Base-by-base conservation (phyloP, 352 stramenopile species). In the Pythium oligandrum region DNA sequence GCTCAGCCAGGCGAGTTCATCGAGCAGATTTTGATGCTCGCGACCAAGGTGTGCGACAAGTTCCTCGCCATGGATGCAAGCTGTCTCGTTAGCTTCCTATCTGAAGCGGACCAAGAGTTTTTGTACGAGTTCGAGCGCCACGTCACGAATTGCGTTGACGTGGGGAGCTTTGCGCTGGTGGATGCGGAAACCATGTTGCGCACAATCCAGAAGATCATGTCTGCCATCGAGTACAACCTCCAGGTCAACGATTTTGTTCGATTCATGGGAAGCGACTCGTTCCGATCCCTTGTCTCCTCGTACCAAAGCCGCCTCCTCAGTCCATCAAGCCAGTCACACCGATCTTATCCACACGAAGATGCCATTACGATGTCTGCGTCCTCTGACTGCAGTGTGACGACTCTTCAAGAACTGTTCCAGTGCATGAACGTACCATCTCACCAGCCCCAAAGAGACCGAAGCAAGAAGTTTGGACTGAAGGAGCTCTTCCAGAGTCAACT, bases 201-300 rank as follows among this genome's bases (percentile, higher is more conserved):
- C 47, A 84, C 71, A 1, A 71, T 88, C 6, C 53, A 80, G 36
- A 71, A 71, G 35, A 79, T 92, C 30, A 69, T 77, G 48, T 39
- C 7, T 6, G 66, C 81, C 5, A 82, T 94, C 55, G 81, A 94
- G 55, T 73, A 84, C 42, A 73, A 90, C 33, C 69, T 94, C 35
- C 81, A 85, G 40, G 79, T 94, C 43, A 92, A 94, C 60, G 79
- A 94, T 50, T 94, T 94, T 59, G 81, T 94, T 35, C 78, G 83
- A 4, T 94, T 94, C 52, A 91, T 94, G 77, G 69, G 70, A 34
- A 91, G 80, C 45, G 71, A 83, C 17, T 88, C 77, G 37, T 92
- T 94, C 63, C 86, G 86, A 63, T 78, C 77, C 17, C 63, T 94
- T 17, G 78, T 92, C 3, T 69, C 71, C 8, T 90, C 77, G 2